These are phyloP conservation scores for Lupinus albus DNA, from an alignment of 306 rosid species.

Conservation along the genomic window DNA sequence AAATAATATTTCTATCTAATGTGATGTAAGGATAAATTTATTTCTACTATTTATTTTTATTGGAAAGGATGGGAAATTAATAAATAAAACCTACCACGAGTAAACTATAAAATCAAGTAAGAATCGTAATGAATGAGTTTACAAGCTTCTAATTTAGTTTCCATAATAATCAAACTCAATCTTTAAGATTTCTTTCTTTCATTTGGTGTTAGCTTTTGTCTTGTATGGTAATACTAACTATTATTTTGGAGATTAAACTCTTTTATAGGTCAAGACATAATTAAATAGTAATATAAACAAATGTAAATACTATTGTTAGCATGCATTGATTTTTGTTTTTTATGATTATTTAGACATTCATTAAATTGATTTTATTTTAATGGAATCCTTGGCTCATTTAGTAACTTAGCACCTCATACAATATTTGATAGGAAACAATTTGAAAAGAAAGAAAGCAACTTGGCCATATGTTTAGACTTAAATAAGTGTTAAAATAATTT, in stretches of 20 bases:
- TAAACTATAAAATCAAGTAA: background rate
- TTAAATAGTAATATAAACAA: no score
- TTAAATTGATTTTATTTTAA: constrained; percentile 16
- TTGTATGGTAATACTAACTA: background rate
- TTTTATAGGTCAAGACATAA: constrained; percentile 4
- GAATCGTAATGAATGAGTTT: background rate
- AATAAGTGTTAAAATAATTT: no score
- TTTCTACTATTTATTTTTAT: constrained; percentile 10
- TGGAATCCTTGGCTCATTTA: constrained; percentile 14
- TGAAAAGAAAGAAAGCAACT: constrained; percentile 34
- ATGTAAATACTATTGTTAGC: background rate
- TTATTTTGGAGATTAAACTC: background rate
- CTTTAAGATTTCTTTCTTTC: background rate
- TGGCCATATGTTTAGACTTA: no score
- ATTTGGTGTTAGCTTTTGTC: background rate
- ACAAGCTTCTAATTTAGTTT: no score
- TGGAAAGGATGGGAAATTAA: constrained; percentile 12
- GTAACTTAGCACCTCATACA: constrained; percentile 34
- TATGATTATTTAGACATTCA: constrained; percentile 21
- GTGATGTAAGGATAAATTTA: constrained; percentile 10
- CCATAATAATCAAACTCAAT: no score
- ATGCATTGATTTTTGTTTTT: constrained; percentile 29
- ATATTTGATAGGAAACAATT: constrained; percentile 40
- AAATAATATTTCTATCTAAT: no score
- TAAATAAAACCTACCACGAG: background rate